These are phyloP conservation scores for Chlorophyllum brunneum DNA, from an alignment of 768 basidiomycete genomes.

Conservation along the genomic window DNA sequence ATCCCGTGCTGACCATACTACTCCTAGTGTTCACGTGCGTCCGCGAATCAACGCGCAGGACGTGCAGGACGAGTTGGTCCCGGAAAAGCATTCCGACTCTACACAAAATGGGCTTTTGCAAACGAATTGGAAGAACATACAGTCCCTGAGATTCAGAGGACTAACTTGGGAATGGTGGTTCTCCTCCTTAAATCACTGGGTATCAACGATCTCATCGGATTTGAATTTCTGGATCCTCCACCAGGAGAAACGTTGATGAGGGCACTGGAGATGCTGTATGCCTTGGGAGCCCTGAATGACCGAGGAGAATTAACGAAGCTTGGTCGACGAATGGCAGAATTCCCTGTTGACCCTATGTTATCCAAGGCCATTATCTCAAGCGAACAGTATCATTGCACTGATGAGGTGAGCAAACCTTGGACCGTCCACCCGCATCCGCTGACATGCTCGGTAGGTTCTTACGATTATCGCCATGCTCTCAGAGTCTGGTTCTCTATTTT, in stretches of 20 bases:
- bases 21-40: slow-evolving; percentile 87
- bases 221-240: slow-evolving; percentile 98
- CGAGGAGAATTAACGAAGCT: slow-evolving; percentile 96
- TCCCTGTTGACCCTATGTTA: slow-evolving; percentile 97
- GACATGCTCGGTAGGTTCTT: slow-evolving; percentile 54
- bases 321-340: slow-evolving; percentile 96
- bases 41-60: slow-evolving; percentile 95
- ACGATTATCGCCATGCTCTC: slow-evolving; percentile 98
- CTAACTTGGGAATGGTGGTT: slow-evolving; percentile 94
- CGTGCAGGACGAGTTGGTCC: slow-evolving; percentile 97
- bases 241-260: slow-evolving; percentile 97
- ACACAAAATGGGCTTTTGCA: slow-evolving; percentile 96
- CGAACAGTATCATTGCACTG: slow-evolving; percentile 90
- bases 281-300: slow-evolving; percentile 94
- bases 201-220: slow-evolving; percentile 97
- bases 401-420: slow-evolving; percentile 61
- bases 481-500: slow-evolving; percentile 92
- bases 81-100: slow-evolving; percentile 96
- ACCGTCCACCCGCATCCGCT: background rate
- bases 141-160: slow-evolving; percentile 98
- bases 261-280: slow-evolving; percentile 90
- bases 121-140: slow-evolving; percentile 98
- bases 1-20: background rate
- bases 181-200: slow-evolving; percentile 93
- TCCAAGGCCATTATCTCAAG: slow-evolving; percentile 96